Evolutionary conservation across 2,329 filamentous ascomycete genomes (phyloP), one percentile per base, ranked within the genome.

Genomic region (Epichloe typhina): DNA sequence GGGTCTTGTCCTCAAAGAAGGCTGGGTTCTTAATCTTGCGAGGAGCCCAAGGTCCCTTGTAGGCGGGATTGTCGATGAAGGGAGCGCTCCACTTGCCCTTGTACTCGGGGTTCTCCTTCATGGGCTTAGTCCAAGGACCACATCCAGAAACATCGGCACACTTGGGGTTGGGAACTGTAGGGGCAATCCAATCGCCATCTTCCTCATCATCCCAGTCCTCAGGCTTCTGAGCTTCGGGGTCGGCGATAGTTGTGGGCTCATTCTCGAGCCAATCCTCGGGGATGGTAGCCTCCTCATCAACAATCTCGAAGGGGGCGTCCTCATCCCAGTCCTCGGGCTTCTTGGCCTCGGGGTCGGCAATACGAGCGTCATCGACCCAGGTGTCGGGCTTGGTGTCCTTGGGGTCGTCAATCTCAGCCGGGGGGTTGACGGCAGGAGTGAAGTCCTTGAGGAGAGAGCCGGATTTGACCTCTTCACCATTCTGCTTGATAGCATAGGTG

Each of bases 201-300:
- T 98, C 93, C 76, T 98, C 93, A 53, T 98, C 91, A 73, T 96
- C 91, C 93, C 93, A 98, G 68, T 97, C 93, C 73, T 95, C 90
- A 56, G 93, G 93, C 84, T 97, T 98, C 75, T 87, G 77, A 48
- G 91, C 89, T 74, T 95, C 89, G 51, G 93, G 93, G 74, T 98
- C 93, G 52, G 90, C 80, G 54, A 97, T 75, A 58, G 80, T 86
- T 56, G 79, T 72, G 57, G 90, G 80, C 76, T 97, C 93, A 56
- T 89, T 75, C 69, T 89, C 91, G 55, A 98, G 84, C 93, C 93
- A 98, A 73, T 97, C 93, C 59, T 88, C 90, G 47, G 93, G 93
- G 75, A 84, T 88, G 61, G 80, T 84, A 53, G 93, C 93, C 61
- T 90, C 86, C 75, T 93, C 87, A 56, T 98, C 93, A 56, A 95